These are phyloP conservation scores for Scleroderma citrinum DNA, from an alignment of 768 basidiomycete genomes.

Conservation along the genomic window DNA sequence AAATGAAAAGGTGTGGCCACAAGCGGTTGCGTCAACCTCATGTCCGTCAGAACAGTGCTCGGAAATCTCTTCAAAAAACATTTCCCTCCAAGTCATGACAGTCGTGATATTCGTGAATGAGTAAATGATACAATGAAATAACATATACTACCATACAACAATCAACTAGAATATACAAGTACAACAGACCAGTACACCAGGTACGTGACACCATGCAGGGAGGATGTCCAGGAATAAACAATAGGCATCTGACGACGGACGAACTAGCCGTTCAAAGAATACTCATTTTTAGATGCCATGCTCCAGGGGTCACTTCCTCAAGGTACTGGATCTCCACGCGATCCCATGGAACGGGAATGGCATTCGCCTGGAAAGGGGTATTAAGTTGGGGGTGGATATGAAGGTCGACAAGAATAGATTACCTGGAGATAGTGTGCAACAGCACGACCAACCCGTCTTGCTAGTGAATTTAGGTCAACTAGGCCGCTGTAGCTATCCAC, in stretches of 20 bases:
- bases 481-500: constrained; percentile 61
- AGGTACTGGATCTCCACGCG: constrained; percentile 64
- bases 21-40: background rate
- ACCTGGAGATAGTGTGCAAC: constrained; percentile 75
- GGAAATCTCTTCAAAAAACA: too few relatives aligned
- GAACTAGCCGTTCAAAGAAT: constrained; percentile 15
- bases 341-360: constrained; percentile 64
- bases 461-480: constrained; percentile 60
- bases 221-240: constrained; percentile 4
- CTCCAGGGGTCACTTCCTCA: constrained; percentile 61
- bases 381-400: constrained; percentile 6
- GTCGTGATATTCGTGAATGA: constrained; percentile 7
- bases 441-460: constrained; percentile 62
- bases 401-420: constrained; percentile 10
- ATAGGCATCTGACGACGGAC: background rate
- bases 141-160: constrained; percentile 13
- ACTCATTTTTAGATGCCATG: constrained; percentile 64
- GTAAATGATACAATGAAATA: background rate
- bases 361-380: constrained; percentile 45
- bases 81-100: background rate
- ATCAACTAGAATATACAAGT: constrained; percentile 3
- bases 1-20: background rate
- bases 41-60: too few relatives aligned
- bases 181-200: constrained; percentile 7
- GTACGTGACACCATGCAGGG: constrained; percentile 1